These are phyloP conservation scores for Solanum medicagineum DNA, from an alignment of 257 asterid genomes.

Conservation along the genomic window DNA sequence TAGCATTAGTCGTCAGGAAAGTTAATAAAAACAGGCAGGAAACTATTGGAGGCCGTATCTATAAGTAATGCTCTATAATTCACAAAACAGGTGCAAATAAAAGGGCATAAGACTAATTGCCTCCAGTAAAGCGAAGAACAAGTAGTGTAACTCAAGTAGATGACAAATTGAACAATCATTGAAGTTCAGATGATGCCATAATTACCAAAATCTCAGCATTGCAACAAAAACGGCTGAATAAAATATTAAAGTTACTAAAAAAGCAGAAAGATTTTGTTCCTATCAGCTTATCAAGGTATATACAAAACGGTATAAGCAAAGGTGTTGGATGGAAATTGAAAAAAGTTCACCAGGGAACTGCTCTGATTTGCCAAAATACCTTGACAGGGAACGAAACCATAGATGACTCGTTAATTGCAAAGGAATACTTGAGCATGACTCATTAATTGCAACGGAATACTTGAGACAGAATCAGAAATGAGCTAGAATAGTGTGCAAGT, in stretches of 20 bases:
- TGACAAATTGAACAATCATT: neutral
- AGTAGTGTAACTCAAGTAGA: neutral
- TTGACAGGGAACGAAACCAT: neutral
- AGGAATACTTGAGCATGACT: neutral
- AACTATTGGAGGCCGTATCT: neutral
- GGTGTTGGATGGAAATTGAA: neutral
- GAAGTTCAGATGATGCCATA: neutral
- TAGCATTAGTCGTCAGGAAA: constrained; percentile 81
- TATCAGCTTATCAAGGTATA: neutral
- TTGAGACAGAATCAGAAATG: neutral
- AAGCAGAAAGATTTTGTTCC: neutral
- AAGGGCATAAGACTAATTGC: neutral
- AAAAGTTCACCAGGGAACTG: neutral
- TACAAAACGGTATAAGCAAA: neutral
- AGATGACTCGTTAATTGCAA: neutral
- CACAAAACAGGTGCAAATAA: neutral
- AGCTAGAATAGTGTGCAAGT: neutral
- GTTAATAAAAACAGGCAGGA: constrained; percentile 40
- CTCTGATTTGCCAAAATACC: neutral
- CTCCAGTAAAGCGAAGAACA: neutral
- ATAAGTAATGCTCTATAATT: neutral
- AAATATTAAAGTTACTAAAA: neutral
- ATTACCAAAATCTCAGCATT: neutral
- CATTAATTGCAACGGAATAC: neutral
- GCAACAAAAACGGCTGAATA: neutral